These are phyloP conservation scores for Trichoderma sp. DNA, from an alignment of 2,329 filamentous ascomycete species.

Conservation along the genomic window DNA sequence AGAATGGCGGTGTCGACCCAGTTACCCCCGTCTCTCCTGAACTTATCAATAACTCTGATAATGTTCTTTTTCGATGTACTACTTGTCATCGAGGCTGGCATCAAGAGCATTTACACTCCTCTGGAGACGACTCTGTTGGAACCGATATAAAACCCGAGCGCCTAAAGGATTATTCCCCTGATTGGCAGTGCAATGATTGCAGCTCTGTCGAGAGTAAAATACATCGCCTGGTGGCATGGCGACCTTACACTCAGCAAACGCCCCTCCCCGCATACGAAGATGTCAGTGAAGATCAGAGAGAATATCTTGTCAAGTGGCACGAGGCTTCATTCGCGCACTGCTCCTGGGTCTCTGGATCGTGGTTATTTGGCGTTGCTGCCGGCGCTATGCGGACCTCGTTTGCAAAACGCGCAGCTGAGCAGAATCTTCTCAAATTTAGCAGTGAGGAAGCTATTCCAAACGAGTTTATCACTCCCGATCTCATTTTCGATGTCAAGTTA, in stretches of 20 bases:
- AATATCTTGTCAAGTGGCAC: constrained; percentile 92
- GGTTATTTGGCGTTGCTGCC: constrained; percentile 75
- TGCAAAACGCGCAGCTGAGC: constrained; percentile 65
- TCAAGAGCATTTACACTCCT: constrained; percentile 73
- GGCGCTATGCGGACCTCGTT: constrained; percentile 72
- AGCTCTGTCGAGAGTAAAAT: constrained; percentile 65
- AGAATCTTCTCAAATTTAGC: constrained; percentile 63
- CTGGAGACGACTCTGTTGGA: constrained; percentile 37
- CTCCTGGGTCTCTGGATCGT: constrained; percentile 84
- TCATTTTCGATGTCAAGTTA: constrained; percentile 78
- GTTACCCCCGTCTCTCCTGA: constrained; percentile 62
- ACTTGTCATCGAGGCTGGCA: constrained; percentile 80
- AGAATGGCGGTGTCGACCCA: constrained; percentile 79
- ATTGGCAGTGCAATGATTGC: constrained; percentile 84
- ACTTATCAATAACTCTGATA: constrained; percentile 73
- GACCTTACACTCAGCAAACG: constrained; percentile 54
- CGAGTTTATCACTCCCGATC: constrained; percentile 81
- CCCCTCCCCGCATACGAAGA: constrained; percentile 46
- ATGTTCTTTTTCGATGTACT: constrained; percentile 81
- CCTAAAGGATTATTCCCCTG: constrained; percentile 69
- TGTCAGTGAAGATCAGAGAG: constrained; percentile 65
- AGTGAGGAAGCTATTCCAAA: constrained; percentile 81
- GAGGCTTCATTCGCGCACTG: constrained; percentile 78
- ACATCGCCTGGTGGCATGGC: constrained; percentile 83
- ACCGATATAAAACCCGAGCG: constrained; percentile 49